These are phyloP conservation scores for Bretschneidera sinensis DNA, from an alignment of 345 rosid species.

Conservation along the genomic window DNA sequence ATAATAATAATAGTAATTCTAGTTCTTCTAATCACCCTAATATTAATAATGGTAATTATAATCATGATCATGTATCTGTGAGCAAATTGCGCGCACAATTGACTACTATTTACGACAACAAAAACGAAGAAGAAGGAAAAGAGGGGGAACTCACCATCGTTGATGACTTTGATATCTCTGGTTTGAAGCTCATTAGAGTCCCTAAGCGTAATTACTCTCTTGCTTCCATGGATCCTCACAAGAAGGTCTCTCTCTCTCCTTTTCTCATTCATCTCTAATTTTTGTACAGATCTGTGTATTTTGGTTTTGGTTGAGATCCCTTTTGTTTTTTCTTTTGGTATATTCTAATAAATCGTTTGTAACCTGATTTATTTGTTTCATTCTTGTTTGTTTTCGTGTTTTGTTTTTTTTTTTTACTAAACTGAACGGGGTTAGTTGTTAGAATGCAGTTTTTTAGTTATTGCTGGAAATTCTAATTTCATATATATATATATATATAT, in stretches of 20 bases:
- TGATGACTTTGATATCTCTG: slow-evolving; percentile 53
- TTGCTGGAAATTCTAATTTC: neutral
- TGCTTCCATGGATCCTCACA: slow-evolving; percentile 60
- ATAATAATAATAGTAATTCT: slow-evolving; percentile 2
- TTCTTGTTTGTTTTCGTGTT: neutral
- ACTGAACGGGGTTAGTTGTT: neutral
- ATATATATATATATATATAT: too few relatives aligned
- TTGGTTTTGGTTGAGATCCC: neutral
- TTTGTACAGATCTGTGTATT: neutral
- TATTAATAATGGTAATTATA: slow-evolving; percentile 1
- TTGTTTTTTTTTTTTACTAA: neutral
- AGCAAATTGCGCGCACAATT: slow-evolving; percentile 31
- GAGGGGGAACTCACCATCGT: slow-evolving; percentile 20
- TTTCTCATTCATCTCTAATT: neutral
- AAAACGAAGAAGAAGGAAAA: slow-evolving; percentile 21
- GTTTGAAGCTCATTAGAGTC: slow-evolving; percentile 40
- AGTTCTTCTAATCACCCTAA: neutral
- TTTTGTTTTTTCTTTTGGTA: neutral
- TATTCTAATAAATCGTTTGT: too few relatives aligned
- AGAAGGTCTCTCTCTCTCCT: slow-evolving; percentile 48
- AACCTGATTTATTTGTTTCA: neutral
- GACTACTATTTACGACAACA: slow-evolving; percentile 19
- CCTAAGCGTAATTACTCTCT: slow-evolving; percentile 46
- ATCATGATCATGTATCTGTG: slow-evolving; percentile 22
- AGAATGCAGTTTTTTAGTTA: too few relatives aligned